Conservation (phyloP, 768 basidiomycete species). For the Pisolithus orientalis region DNA sequence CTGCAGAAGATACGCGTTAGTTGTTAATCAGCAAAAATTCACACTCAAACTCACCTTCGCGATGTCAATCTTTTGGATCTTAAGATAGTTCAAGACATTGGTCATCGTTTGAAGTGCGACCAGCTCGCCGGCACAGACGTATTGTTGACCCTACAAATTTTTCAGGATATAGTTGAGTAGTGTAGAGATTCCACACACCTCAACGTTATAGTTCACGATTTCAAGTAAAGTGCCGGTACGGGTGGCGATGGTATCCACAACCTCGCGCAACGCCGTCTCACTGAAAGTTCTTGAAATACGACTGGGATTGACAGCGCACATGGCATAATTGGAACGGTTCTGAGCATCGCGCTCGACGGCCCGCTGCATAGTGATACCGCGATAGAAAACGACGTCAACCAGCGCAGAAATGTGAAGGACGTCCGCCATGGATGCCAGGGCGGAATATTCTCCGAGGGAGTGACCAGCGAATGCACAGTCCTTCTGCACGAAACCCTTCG, state of each 20-base stretch:
- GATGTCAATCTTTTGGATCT: conserved; percentile 93
- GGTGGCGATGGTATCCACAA: conserved; percentile 84
- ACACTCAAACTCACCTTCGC: conserved; percentile 49
- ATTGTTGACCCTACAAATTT: conserved; percentile 85
- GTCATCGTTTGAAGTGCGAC: conserved; percentile 90
- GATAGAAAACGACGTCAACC: conserved; percentile 98
- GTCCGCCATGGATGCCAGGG: conserved; percentile 95
- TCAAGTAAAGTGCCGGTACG: conserved; percentile 81
- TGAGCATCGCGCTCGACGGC: conserved; percentile 93
- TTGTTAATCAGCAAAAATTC: not conserved
- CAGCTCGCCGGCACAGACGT: conserved; percentile 97
- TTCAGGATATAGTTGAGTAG: not conserved
- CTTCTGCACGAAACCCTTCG: conserved; percentile 90
- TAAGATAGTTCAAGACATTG: conserved; percentile 93
- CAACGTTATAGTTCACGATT: conserved; percentile 95
- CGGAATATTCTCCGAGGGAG: conserved; percentile 97
- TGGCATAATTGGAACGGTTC: conserved; percentile 94
- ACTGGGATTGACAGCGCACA: conserved; percentile 99
- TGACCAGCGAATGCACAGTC: conserved; percentile 95
- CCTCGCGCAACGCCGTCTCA: conserved; percentile 92
- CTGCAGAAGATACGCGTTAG: conserved; percentile 32
- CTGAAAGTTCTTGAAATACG: conserved; percentile 93
- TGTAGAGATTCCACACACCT: conserved; percentile 41
- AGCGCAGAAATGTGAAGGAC: conserved; percentile 92
- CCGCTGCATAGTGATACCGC: conserved; percentile 99